Evolutionary conservation across 768 basidiomycete species (phyloP), one percentile per base, ranked within the genome.

Genomic region (Suillus decipiens): DNA sequence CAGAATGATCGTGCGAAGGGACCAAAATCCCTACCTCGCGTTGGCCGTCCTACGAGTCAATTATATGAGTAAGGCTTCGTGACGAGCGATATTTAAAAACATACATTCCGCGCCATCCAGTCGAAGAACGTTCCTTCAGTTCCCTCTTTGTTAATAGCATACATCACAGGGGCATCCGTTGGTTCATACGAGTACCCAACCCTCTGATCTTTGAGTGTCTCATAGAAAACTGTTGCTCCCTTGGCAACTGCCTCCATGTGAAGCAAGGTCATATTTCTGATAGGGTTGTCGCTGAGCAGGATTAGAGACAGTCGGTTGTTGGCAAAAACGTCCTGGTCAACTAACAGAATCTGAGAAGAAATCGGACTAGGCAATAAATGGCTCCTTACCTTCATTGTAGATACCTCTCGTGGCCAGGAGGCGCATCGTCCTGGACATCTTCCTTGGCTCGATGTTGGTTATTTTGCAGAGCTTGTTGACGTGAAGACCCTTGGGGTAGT

Each of bases 231-330:
- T 45, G 60, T 56, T 19, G 65, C 67, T 19, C 65, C 74, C 61
- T 64, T 70, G 19, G 60, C 58, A 9, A 17, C 24, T 11, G 50
- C 60, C 33, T 73, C 67, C 33, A 70, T 61, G 10, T 72, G 72
- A 28, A 67, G 61, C 37, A 31, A 58, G 41, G 68, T 14, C 63
- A 72, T 67, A 56, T 70, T 67, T 41, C 60, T 63, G 34, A 68
- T 65, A 33, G 73, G 64, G 34, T 75, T 68, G 28, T 69, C 55
- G 14, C 63, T 66, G 34, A 67, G 70, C 6, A 78, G 65, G 45
- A 68, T 67, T 9, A 73, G 48, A n/a, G 75, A 77, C 8, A 78
- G 66, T 0, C 75, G 74, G 53, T 73, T 78, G 65, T 78, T 78
- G 22, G 74, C 66, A 59, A 76, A 79, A 0, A 71, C 70, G 37